These are phyloP conservation scores for Ganoderma leucocontextum DNA, from an alignment of 1,284 basidiomycete genomes.

Conservation along the genomic window DNA sequence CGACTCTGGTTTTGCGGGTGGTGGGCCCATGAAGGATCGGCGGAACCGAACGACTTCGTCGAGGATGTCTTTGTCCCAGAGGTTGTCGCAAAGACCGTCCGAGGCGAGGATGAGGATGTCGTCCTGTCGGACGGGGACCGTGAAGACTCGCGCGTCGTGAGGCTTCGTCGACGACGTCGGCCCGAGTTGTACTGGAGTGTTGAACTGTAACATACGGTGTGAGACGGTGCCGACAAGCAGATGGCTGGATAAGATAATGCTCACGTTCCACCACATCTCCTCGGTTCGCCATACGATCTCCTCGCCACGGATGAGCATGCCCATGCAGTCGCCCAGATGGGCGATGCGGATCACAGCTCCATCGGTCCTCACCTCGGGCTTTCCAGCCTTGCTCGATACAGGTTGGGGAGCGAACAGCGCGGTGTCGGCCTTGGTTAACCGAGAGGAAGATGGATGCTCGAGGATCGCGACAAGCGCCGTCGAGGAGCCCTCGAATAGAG, in stretches of 20 bases:
- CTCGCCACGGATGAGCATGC: slow-evolving; percentile 83
- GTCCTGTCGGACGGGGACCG: slow-evolving; percentile 82
- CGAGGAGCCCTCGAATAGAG: slow-evolving; percentile 68
- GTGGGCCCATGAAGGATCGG: slow-evolving; percentile 44
- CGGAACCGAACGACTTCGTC: slow-evolving; percentile 85
- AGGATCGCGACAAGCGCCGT: slow-evolving; percentile 75
- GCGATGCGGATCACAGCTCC: slow-evolving; percentile 80
- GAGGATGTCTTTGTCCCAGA: slow-evolving; percentile 95
- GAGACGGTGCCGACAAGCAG: slow-evolving; percentile 16
- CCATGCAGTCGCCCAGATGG: slow-evolving; percentile 93
- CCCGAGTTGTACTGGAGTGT: slow-evolving; percentile 90
- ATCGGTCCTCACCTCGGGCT: slow-evolving; percentile 27
- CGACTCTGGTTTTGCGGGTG: neutral
- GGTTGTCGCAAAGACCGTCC: slow-evolving; percentile 93
- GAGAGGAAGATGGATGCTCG: slow-evolving; percentile 50
- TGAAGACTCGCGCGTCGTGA: slow-evolving; percentile 76
- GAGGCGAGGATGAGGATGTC: slow-evolving; percentile 92
- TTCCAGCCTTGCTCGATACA: slow-evolving; percentile 18
- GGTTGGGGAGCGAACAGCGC: slow-evolving; percentile 34
- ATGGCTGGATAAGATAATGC: slow-evolving; percentile 36
- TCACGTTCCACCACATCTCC: slow-evolving; percentile 92
- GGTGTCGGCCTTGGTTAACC: slow-evolving; percentile 25
- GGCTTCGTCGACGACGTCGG: slow-evolving; percentile 78
- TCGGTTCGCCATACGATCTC: slow-evolving; percentile 87
- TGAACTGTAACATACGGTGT: slow-evolving; percentile 63